These are phyloP conservation scores for Solanum habrochaites DNA, from an alignment of 257 asterid genomes.

Conservation along the genomic window DNA sequence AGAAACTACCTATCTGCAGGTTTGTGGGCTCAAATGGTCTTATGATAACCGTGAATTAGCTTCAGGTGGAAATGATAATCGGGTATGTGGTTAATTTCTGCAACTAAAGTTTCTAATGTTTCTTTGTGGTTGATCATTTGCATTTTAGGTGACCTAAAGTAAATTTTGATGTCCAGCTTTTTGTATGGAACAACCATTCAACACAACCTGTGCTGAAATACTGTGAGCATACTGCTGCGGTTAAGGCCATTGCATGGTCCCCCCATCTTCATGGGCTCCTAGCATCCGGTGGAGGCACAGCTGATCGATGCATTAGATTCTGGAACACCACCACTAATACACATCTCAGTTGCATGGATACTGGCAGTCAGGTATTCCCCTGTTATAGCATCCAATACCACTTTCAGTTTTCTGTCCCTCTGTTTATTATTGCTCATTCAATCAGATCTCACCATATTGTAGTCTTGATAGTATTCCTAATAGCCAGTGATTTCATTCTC, in stretches of 20 bases:
- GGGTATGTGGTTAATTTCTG: conserved; percentile 31
- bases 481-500: not conserved
- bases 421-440: not conserved
- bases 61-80: conserved; percentile 93
- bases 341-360: conserved; percentile 79
- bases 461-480: not conserved
- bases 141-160: not conserved
- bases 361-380: conserved; percentile 84
- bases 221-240: conserved; percentile 97
- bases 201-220: conserved; percentile 78
- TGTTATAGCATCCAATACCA: not conserved
- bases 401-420: not conserved
- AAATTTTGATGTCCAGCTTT: conserved; percentile 36
- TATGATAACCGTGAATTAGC: conserved; percentile 90
- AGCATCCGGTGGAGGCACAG: conserved; percentile 99
- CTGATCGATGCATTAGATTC: conserved; percentile 91
- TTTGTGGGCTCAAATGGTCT: conserved; percentile 99
- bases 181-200: conserved; percentile 91
- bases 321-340: conserved; percentile 92
- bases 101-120: not conserved
- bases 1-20: conserved; percentile 29
- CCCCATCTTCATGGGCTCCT: conserved; percentile 98
- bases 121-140: not conserved
- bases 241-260: conserved; percentile 98
- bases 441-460: not conserved